Evolutionary conservation across 2,329 filamentous ascomycete genomes (phyloP).

Genomic region (Colletotrichum horii): DNA sequence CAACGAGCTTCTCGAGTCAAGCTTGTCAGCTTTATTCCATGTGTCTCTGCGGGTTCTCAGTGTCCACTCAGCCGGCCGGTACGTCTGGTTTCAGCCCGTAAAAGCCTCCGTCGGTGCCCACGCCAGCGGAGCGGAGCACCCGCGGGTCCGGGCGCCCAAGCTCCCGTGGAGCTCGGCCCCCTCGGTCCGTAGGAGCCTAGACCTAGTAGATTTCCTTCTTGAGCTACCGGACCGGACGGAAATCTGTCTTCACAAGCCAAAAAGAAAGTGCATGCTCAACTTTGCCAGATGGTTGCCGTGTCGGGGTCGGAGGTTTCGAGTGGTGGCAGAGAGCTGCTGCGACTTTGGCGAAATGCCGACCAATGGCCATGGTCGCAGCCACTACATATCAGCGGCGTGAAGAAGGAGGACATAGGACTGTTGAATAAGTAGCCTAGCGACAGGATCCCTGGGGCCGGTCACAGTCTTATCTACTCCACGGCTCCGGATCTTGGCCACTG

Average conservation of each 20-base stretch:
- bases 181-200: not conserved
- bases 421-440: not conserved
- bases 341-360: not conserved
- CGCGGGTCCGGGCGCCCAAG: not conserved
- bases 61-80: not conserved
- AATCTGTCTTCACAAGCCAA: not conserved
- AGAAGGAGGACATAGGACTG: not conserved
- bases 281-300: not conserved
- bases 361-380: not conserved
- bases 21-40: not conserved
- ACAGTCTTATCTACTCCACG: not conserved
- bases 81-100: not conserved
- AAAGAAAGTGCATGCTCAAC: not conserved
- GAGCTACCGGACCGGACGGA: not conserved
- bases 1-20: not conserved
- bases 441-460: not conserved
- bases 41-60: not conserved
- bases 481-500: not conserved
- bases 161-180: not conserved
- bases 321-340: not conserved
- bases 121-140: constrained; percentile 1
- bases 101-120: not conserved
- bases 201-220: not conserved
- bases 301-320: not conserved
- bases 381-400: not conserved